Evolutionary conservation across 1,139 yeast genomes (phyloP).

Genomic region (Kurtzmaniella quercitrusa): DNA sequence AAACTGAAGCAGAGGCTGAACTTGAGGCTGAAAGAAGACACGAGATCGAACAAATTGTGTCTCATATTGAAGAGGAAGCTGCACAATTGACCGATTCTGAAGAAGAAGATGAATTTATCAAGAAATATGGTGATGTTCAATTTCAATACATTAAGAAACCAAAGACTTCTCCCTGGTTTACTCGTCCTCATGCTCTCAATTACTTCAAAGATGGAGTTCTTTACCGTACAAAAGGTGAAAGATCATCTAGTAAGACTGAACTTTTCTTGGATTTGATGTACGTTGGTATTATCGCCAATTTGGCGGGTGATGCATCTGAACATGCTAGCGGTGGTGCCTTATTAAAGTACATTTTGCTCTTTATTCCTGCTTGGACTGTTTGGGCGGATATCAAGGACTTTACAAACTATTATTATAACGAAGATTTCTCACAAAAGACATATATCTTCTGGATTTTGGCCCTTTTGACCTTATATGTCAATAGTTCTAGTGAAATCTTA

Average conservation of each 20-base stretch:
- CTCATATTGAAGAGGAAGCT: constrained; percentile 5
- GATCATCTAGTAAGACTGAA: constrained; percentile 50
- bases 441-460: constrained; percentile 54
- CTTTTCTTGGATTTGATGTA: constrained; percentile 60
- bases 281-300: constrained; percentile 61
- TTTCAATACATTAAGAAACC: constrained; percentile 49
- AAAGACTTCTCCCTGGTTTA: constrained; percentile 40
- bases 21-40: background rate
- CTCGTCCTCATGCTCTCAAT: constrained; percentile 57
- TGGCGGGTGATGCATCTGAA: constrained; percentile 54
- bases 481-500: constrained; percentile 41
- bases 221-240: constrained; percentile 53
- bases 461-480: constrained; percentile 50
- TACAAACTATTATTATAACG: constrained; percentile 61
- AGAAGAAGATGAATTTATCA: constrained; percentile 45
- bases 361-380: constrained; percentile 58
- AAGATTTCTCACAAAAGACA: constrained; percentile 53
- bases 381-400: constrained; percentile 66
- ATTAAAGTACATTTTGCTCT: constrained; percentile 47
- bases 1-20: background rate
- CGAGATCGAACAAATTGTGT: background rate
- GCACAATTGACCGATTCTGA: constrained; percentile 28
- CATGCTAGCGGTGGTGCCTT: constrained; percentile 47
- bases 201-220: constrained; percentile 57
- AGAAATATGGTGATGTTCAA: constrained; percentile 47